Percentiles rank a stretch among this genome's conserved stretches.
Conservation (phyloP, 768 basidiomycete genomes). For the Gyrodon lividus region DNA sequence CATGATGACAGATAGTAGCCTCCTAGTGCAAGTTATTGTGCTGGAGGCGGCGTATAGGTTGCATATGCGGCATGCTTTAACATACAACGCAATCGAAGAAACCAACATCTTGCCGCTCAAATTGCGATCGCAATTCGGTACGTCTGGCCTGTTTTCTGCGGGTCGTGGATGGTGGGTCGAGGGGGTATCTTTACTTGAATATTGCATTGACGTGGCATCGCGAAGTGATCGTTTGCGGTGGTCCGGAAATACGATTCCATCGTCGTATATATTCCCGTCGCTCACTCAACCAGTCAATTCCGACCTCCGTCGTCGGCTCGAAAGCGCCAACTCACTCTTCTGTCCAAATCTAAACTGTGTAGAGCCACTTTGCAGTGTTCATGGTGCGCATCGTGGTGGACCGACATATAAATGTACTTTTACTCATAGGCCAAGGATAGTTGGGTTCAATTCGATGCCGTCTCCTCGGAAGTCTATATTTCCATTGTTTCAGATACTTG, state of each 20-base stretch:
- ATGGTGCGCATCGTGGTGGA: slow-evolving; percentile 36
- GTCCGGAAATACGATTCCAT: slow-evolving; percentile 25
- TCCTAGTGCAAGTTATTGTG: slow-evolving; percentile 48
- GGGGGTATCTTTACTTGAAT: slow-evolving; percentile 23
- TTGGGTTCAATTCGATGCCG: slow-evolving; percentile 22
- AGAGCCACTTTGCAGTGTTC: slow-evolving; percentile 48
- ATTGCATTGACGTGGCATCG: slow-evolving; percentile 4
- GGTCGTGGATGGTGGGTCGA: slow-evolving; percentile 21
- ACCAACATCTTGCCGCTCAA: slow-evolving; percentile 44
- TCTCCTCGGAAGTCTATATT: neutral
- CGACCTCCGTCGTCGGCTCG: slow-evolving; percentile 29
- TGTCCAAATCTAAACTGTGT: slow-evolving; percentile 54
- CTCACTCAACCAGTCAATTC: slow-evolving; percentile 8
- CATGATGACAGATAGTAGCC: slow-evolving; percentile 18
- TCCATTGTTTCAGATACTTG: neutral
- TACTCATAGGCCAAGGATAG: slow-evolving; percentile 15
- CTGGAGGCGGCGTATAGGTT: slow-evolving; percentile 49
- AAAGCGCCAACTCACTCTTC: slow-evolving; percentile 41
- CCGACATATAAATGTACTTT: slow-evolving; percentile 10
- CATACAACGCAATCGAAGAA: slow-evolving; percentile 47
- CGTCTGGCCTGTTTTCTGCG: slow-evolving; percentile 26
- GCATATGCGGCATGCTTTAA: slow-evolving; percentile 35
- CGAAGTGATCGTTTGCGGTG: slow-evolving; percentile 34
- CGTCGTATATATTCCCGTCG: slow-evolving; percentile 11
- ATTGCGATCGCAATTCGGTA: slow-evolving; percentile 29